These are phyloP conservation scores for Pseudopithomyces maydicus DNA, from an alignment of 2,329 filamentous ascomycete genomes.

Conservation along the genomic window DNA sequence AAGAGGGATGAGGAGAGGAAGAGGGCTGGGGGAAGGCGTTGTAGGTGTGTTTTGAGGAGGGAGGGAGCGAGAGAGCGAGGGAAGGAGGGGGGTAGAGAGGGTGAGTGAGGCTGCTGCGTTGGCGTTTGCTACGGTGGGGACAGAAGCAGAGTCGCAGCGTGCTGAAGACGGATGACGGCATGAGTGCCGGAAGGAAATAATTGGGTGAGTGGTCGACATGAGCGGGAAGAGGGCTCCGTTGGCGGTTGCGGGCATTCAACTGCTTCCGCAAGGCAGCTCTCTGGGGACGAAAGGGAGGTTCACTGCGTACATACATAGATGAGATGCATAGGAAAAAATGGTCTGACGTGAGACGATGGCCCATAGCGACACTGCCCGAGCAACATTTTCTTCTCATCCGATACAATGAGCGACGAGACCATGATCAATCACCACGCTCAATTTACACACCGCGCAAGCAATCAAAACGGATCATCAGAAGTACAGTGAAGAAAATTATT, in stretches of 20 bases:
- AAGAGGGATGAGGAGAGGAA: constrained; percentile 69
- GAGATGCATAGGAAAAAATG: constrained; percentile 9
- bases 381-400: background rate
- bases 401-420: background rate
- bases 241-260: constrained; percentile 21
- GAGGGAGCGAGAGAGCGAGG: no score
- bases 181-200: background rate
- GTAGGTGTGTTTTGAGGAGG: no score
- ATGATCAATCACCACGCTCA: background rate
- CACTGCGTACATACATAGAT: constrained; percentile 8
- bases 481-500: constrained; percentile 15
- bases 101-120: background rate
- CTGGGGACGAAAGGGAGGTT: background rate
- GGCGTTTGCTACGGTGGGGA: background rate
- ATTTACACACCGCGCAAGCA: no score
- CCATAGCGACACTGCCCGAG: constrained; percentile 21
- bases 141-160: no score
- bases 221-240: background rate
- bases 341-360: constrained; percentile 17
- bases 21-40: constrained; percentile 42
- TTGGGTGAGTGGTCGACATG: constrained; percentile 4
- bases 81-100: background rate
- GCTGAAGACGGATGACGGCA: background rate
- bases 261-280: constrained; percentile 5
- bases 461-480: no score